Base-by-base conservation (phyloP, 2,329 filamentous ascomycete genomes). In the Emmonsiellopsis sp. region DNA sequence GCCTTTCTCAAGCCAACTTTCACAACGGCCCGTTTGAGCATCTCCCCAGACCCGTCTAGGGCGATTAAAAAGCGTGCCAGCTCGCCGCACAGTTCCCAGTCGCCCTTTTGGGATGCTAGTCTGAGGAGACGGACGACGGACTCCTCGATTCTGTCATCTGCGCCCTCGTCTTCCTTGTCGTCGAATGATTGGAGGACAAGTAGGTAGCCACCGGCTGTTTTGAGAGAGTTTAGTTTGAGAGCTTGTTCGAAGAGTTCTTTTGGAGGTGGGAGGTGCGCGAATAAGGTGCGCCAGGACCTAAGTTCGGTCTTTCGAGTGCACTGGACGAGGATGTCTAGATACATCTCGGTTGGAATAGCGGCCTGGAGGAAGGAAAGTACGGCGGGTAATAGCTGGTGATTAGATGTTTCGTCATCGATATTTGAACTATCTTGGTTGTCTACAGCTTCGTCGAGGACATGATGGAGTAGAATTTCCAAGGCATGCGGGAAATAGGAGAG, bases 261-360 rank as follows among this genome's bases (percentile, higher is more conserved):
- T 3, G 92, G 89, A 1, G 92, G 89, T 0, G 93, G 93, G 1
- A 98, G 78, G 63, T 96, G 90, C 4, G 85, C 83, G 68, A 98
- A 98, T 1, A 98, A 77, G 0, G 93, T 96, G 55, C 87, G 84
- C 93, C 93, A 98, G 53, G 89, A 95, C 40, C 92, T 84, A 7
- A 95, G 84, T 66, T 98, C 93, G 0, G 93, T 98, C 71, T 98
- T 98, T 52, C 93, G 86, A 1, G 93, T 96, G 71, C 93, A 98
- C 71, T 95, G 93, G 16, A 98, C 86, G 26, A 98, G 85, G 54
- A 97, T 93, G 63, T 97, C 92, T 13, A 97, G 83, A 65, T 96
- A 98, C 54, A 89, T 65, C 9, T 66, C 66, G 0, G 66, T 83
- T 53, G 84, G 85, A 69, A 89, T 87, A 1, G 85, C 88, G 0